Base-by-base conservation (phyloP, 1,284 basidiomycete species). In the Exobasidium cylindrosporum region DNA sequence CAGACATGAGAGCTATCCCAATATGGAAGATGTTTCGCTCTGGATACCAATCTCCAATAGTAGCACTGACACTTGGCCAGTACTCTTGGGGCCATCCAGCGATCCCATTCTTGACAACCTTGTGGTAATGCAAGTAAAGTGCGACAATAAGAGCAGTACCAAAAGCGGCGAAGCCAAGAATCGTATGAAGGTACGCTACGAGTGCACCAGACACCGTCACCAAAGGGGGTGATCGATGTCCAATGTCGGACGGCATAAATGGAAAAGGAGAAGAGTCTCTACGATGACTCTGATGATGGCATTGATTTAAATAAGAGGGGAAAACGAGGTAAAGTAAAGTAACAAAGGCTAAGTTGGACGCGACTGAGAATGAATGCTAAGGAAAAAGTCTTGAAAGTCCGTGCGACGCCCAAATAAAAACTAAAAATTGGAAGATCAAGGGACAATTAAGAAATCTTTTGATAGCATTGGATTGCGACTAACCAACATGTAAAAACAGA, bases 1-100 rank as follows among this genome's bases (percentile, higher is more conserved):
- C 79, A 5, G 79, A 76, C 29, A 77, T 80, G 35, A 94, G 79
- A 13, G 93, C 93, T 69, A 96, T 94, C 53, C 94, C 83, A 54
- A 95, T 87, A 70, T 97, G 93, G 76, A 97, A 96, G 50, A 92
- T 80, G 84, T 69, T 95, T 89, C 57, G 43, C 35, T 58, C 57
- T 29, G 57, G 57, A 26, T 58, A 58, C 57, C 57, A 54, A 45
- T 63, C 63, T 47, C 64, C 65, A 30, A 73, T 72, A 21, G 91
- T 91, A 7, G 92, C 91, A 29, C 91, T 94, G 2, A 96, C 92
- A 2, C 90, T 92, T 4, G 92, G 92, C 75, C 91, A 92, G 89
- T 89, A 95, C 78, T 95, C 92, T 44, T 92, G 82, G 0, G 92
- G 92, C 78, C 89, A 95, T 23, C 86, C 88, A 56, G 89, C 35